phyloP scores from a whole-genome alignment of 768 basidiomycete genomes.

The Naganishia friedmannii region DNA sequence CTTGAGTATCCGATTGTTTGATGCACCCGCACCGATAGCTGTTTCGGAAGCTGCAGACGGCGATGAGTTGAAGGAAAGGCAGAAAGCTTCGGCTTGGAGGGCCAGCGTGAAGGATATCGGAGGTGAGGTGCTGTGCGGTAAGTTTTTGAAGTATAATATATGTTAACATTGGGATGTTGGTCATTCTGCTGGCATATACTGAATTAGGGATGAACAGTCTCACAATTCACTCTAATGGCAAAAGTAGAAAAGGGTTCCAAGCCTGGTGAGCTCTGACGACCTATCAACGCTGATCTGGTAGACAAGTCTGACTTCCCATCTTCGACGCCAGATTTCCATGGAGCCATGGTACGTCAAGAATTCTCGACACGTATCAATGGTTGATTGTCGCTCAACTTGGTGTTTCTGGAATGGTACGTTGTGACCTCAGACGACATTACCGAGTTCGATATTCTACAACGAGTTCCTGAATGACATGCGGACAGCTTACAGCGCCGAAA shows the following conservation, averaged over 20 bases:
- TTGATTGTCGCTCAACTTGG: too few species aligned
- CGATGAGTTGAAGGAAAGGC: constrained; percentile 44
- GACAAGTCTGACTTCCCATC: background rate
- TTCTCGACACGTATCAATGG: too few species aligned
- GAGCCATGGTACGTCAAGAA: constrained; percentile 69
- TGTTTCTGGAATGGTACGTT: background rate
- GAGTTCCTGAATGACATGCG: constrained; percentile 69
- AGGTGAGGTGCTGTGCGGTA: constrained; percentile 82
- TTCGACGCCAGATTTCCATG: constrained; percentile 75
- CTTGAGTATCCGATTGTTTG: constrained; percentile 70
- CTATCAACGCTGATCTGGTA: background rate
- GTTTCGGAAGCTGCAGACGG: constrained; percentile 30
- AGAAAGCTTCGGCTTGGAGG: constrained; percentile 68
- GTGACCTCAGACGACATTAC: constrained; percentile 4
- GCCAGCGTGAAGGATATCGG: constrained; percentile 77
- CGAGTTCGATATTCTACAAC: constrained; percentile 61
- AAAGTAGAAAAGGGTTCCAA: constrained; percentile 72
- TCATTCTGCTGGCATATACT: background rate
- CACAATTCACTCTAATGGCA: constrained; percentile 87
- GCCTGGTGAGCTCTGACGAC: constrained; percentile 36
- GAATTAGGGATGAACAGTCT: constrained; percentile 54
- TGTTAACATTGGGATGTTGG: too few species aligned
- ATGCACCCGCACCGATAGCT: constrained; percentile 36
- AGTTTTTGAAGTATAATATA: constrained; percentile 33
- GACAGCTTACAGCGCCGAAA: constrained; percentile 66